phyloP scores from a whole-genome alignment of 1,284 basidiomycete species.

The Uromyces viciae-fabae region DNA sequence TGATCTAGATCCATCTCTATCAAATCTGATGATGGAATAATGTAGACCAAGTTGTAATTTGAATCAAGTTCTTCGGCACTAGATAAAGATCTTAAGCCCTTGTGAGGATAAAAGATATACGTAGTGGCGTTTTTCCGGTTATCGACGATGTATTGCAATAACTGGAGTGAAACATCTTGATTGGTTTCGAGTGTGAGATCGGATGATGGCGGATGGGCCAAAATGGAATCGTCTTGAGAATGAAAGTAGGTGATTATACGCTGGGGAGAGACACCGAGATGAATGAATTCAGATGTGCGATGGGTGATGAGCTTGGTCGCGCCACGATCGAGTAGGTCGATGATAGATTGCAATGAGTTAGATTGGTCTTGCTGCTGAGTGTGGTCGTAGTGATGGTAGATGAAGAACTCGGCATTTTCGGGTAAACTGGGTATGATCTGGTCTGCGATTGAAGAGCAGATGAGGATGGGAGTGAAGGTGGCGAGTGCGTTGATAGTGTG shows the following conservation, averaged over 20 bases:
- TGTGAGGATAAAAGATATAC: slow-evolving; percentile 17
- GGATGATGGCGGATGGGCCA: neutral
- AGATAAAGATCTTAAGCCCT: neutral
- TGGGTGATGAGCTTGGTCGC: slow-evolving; percentile 20
- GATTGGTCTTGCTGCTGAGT: too few species aligned
- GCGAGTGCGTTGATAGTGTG: neutral
- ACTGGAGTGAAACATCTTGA: neutral
- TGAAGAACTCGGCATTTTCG: slow-evolving; percentile 2
- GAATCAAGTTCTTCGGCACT: neutral
- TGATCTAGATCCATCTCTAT: neutral
- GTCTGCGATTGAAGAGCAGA: neutral
- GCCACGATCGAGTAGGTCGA: slow-evolving; percentile 10
- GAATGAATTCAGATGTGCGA: neutral
- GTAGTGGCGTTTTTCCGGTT: neutral
- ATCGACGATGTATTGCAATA: neutral
- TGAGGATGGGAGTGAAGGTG: slow-evolving; percentile 24
- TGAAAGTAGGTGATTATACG: slow-evolving; percentile 3
- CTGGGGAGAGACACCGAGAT: neutral
- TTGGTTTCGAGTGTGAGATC: neutral
- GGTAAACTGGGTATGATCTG: neutral
- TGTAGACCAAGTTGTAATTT: neutral
- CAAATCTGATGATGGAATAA: slow-evolving; percentile 7
- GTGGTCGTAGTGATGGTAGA: neutral
- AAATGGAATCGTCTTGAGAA: neutral
- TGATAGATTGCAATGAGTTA: neutral